Percentiles rank a stretch among this genome's conserved stretches.
Conservation (phyloP, 805 yeast species). For the Candida hispaniensis region DNA sequence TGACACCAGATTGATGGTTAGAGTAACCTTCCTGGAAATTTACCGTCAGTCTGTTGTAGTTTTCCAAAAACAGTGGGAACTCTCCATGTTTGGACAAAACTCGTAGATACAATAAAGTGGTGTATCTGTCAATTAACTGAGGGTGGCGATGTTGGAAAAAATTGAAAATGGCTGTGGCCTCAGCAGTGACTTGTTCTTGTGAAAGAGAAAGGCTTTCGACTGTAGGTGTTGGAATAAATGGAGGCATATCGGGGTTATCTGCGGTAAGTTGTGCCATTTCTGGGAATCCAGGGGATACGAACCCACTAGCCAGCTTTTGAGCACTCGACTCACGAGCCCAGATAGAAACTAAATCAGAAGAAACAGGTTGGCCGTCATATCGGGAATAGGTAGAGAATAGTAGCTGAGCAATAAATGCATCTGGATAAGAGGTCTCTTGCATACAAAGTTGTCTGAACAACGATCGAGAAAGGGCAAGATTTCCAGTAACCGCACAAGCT, state of each 20-base stretch:
- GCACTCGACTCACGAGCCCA: conserved; percentile 9
- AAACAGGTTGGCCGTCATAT: conserved; percentile 1
- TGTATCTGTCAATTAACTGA: conserved; percentile 1
- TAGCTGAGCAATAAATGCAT: conserved; percentile 12
- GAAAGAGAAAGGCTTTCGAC: conserved; percentile 2
- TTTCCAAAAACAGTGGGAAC: conserved; percentile 3
- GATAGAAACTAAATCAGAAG: conserved; percentile 1
- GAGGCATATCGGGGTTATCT: conserved; percentile 6
- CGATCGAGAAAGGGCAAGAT: conserved; percentile 2
- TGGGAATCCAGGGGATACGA: conserved; percentile 1
- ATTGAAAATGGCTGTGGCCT: conserved; percentile 7
- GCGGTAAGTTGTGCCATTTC: conserved; percentile 3
- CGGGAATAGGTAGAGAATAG: conserved; percentile 10
- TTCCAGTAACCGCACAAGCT: conserved; percentile 12
- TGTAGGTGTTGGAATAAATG: conserved; percentile 6
- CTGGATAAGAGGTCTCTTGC: conserved; percentile 6
- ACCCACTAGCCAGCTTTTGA: conserved; percentile 8
- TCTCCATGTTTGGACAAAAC: conserved; percentile 6
- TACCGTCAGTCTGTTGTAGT: conserved; percentile 4
- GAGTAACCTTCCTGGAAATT: neutral
- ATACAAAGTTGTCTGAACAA: conserved; percentile 11
- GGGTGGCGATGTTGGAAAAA: conserved; percentile 6
- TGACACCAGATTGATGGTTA: neutral
- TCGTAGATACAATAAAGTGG: conserved; percentile 2
- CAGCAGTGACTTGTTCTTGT: neutral